Evolutionary conservation across 345 rosid genomes (phyloP), one percentile per base, ranked within the genome.

Genomic region (Brassica rapa): DNA sequence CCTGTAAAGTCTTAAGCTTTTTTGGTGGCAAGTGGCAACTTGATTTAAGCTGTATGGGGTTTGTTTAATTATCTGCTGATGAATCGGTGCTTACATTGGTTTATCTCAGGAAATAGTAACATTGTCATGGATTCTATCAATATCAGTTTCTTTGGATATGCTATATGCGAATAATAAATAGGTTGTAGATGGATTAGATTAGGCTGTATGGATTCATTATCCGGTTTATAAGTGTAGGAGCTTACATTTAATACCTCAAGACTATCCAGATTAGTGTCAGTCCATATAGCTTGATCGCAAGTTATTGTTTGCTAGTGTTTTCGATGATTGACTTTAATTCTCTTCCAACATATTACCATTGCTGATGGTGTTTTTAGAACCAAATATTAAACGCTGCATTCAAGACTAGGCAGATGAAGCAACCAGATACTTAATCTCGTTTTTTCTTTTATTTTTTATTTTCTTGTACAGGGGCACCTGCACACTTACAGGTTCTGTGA

Each of bases 401-500:
- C 25, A 32, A 32, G 59, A 68, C 3, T 8, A 5, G 59, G 66
- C 4, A 59, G 69, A 66, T 24, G 37, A 43, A 43, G 39, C 21
- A 30, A 2, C 30, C 74, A 12, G 59, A 64, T 57, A 9, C 39
- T 68, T 49, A 57, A 53, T 55, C 39, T 70, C 8, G 16, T 64
- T 35, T 63, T 67, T 62, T 72, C 15, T 62, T 59, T 67, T 7
- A 16, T 49, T 64, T 60, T 10, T 37, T 3, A 19, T 19, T 61
- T 63, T 5, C 33, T 74, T 14, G n/a, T 59, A 32, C 93, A 93
- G 99, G 99, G 99, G 27, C 99, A 96, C 84, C 86, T 96, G 71
- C 99, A 95, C 86, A 95, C 97, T 5, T 95, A 95, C 83, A 89
- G 99, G 83, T 95, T 93, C 89, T 93, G 99, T 75, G 99, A 96